Percentiles rank a stretch among this genome's conserved stretches.
Evolutionary conservation across 306 rosid species (phyloP).

Genomic region (Dalbergia oliveri): DNA sequence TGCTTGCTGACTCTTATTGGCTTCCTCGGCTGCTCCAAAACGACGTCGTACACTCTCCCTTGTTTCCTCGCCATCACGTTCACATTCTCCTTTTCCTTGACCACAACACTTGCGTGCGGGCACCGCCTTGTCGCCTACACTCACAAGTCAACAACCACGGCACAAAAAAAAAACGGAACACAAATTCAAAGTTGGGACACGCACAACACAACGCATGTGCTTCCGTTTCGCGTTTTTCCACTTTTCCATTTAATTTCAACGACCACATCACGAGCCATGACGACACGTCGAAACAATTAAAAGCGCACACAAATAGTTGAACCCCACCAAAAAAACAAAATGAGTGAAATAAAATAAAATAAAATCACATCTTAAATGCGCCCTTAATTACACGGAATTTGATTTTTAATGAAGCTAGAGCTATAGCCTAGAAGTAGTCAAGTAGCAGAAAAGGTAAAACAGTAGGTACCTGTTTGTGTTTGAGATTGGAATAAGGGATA

Average conservation of each 20-base stretch:
- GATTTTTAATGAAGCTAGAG: neutral
- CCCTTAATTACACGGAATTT: neutral
- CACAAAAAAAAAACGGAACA: neutral
- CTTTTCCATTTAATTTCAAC: neutral
- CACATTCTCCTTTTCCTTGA: constrained; percentile 44
- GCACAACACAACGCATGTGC: neutral
- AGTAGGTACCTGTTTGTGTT: constrained; percentile 64
- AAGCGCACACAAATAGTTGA: neutral
- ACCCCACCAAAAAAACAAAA: neutral
- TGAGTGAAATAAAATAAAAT: no score
- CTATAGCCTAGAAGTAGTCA: neutral
- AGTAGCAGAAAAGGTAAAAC: neutral
- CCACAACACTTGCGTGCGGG: constrained; percentile 20
- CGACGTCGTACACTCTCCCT: constrained; percentile 61
- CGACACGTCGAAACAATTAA: neutral
- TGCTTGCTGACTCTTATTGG: constrained; percentile 8
- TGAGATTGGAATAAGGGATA: constrained; percentile 25
- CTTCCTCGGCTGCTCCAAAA: constrained; percentile 55
- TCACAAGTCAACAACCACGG: neutral
- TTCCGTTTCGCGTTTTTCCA: neutral
- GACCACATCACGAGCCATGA: neutral
- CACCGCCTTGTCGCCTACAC: constrained; percentile 45
- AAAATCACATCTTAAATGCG: neutral
- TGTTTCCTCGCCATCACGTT: constrained; percentile 25
- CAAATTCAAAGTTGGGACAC: no score